Evolutionary conservation across 352 stramenopile genomes (phyloP).

Genomic region (Phytophthora sansomeana): DNA sequence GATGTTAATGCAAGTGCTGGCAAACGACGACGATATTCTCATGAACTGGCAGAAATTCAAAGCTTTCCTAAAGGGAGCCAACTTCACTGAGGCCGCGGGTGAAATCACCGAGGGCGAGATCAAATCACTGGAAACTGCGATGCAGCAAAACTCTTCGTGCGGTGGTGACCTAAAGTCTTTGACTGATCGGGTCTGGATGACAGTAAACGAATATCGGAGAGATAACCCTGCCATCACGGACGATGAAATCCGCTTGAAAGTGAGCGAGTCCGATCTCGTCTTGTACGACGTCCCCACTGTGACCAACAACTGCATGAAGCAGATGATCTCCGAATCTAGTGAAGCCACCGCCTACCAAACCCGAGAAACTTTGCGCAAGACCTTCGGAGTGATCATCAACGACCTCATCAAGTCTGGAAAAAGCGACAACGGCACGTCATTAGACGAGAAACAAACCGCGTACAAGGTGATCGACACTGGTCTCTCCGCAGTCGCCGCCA

Average conservation of each 20-base stretch:
- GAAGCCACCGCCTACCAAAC: slow-evolving; percentile 29
- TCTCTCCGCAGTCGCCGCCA: slow-evolving; percentile 29
- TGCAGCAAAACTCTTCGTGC: slow-evolving; percentile 43
- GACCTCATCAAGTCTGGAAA: slow-evolving; percentile 37
- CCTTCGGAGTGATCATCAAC: slow-evolving; percentile 37
- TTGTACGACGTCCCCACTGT: slow-evolving; percentile 46
- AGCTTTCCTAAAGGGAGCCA: slow-evolving; percentile 32
- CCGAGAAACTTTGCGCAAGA: slow-evolving; percentile 33
- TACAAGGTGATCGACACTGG: slow-evolving; percentile 32
- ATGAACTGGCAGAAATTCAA: slow-evolving; percentile 31
- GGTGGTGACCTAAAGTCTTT: slow-evolving; percentile 42
- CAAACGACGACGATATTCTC: slow-evolving; percentile 31
- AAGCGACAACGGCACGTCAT: slow-evolving; percentile 35
- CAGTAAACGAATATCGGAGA: slow-evolving; percentile 29
- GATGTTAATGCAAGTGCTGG: slow-evolving; percentile 32
- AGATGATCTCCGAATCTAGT: slow-evolving; percentile 37
- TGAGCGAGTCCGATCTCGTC: slow-evolving; percentile 48
- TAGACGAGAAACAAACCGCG: slow-evolving; percentile 22
- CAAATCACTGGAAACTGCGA: slow-evolving; percentile 34
- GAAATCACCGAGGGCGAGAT: slow-evolving; percentile 40
- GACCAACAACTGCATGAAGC: slow-evolving; percentile 46
- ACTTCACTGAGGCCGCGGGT: slow-evolving; percentile 33
- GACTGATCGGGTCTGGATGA: slow-evolving; percentile 31
- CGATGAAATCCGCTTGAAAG: slow-evolving; percentile 42
- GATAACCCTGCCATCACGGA: slow-evolving; percentile 34